phyloP scores from a whole-genome alignment of 768 basidiomycete species.

The Termitomyces sp. region DNA sequence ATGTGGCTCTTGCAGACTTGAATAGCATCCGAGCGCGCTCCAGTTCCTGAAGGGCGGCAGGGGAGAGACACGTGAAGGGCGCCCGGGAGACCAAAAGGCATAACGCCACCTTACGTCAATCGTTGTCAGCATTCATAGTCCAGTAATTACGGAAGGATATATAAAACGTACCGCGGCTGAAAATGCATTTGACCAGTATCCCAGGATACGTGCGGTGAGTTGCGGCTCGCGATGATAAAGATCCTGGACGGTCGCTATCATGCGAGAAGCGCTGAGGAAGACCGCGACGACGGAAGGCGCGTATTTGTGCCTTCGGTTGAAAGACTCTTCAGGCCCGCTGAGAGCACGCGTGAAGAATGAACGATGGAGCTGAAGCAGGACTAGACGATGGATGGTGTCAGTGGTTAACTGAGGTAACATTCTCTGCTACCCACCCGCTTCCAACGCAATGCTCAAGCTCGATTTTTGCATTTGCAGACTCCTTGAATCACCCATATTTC shows the following conservation, averaged over 20 bases:
- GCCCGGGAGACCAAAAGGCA: conserved; percentile 56
- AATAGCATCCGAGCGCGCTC: conserved; percentile 43
- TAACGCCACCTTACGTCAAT: conserved; percentile 39
- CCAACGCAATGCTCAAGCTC: conserved; percentile 51
- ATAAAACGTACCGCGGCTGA: conserved; percentile 43
- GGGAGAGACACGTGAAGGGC: conserved; percentile 60
- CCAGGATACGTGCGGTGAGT: conserved; percentile 47
- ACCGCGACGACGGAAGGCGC: conserved; percentile 69
- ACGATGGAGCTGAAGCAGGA: conserved; percentile 62
- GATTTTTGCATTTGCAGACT: conserved; percentile 56
- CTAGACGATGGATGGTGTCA: conserved; percentile 24
- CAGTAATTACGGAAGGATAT: not conserved
- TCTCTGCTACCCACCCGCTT: conserved; percentile 42
- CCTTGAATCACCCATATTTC: conserved; percentile 32
- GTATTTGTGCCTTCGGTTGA: conserved; percentile 58
- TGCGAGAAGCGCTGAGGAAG: conserved; percentile 56
- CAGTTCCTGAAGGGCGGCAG: conserved; percentile 59
- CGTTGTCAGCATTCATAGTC: not conserved
- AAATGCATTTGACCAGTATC: conserved; percentile 51
- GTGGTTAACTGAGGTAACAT: not conserved
- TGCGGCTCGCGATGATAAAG: conserved; percentile 55
- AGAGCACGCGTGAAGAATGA: conserved; percentile 65
- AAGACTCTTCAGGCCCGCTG: conserved; percentile 50
- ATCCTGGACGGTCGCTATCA: conserved; percentile 56
- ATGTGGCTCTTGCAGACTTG: conserved; percentile 38